Evolutionary conservation across 2,329 filamentous ascomycete species (phyloP), one percentile per base, ranked within the genome.

Genomic region (Exophiala aquamarina): DNA sequence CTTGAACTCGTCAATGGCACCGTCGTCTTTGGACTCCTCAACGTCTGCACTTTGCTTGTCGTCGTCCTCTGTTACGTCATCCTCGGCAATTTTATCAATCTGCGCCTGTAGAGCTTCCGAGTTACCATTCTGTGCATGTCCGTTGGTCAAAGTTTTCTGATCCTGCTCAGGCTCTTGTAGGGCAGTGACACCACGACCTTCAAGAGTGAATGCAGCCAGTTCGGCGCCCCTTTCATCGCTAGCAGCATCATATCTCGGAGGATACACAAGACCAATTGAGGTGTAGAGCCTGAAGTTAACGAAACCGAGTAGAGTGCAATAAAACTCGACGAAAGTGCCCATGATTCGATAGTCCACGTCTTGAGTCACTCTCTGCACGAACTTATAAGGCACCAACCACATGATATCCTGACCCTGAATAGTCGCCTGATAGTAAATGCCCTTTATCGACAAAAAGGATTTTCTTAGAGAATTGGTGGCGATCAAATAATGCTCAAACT

Each of bases 281-380:
- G 90, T 95, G 74, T 96, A 98, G 37, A 98, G 77, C 56, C 89
- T 79, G 77, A 90, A 98, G 77, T 98, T 96, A 71, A 97, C 84
- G 63, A 98, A 98, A 51, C 92, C 87, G 15, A 98, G 77, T 11
- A 98, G 78, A 3, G 92, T 97, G 62, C 94, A 95, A 76, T 98
- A 98, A 69, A 98, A 98, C 68, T 98, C 92, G 57, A 98, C 84
- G 65, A 98, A 98, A 3, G 93, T 98, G 50, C 89, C 92, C 93
- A 98, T 98, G 70, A 98, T 98, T 63, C 93, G 81, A 74, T 96
- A 98, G 69, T 98, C 93, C 56, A 98, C 87, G 69, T 98, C 93
- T 48, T 87, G 89, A 32, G 93, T 88, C 11, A 95, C 85, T 59
- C 88, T 80, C 75, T 98, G 93, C 64, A 97, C 95, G 72, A 98